A percentile compares a stretch with the other conserved stretches of the same genome.
phyloP scores from a whole-genome alignment of 1,284 basidiomycete species.

The Cutaneotrichosporon sp. region DNA sequence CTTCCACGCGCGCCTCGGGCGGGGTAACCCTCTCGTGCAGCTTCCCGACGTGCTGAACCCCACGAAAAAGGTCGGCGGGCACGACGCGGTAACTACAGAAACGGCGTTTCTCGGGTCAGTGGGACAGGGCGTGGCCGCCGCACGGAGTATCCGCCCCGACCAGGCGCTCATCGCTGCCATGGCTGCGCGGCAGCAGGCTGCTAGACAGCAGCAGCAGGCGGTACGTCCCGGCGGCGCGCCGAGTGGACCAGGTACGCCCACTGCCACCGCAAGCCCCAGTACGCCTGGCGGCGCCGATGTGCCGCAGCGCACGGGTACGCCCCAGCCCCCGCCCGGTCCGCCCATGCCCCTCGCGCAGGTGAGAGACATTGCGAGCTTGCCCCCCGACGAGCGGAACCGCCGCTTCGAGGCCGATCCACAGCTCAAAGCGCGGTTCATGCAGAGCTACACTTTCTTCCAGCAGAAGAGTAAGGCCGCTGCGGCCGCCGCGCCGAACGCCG shows the following conservation, averaged over 20 bases:
- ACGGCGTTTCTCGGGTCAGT: constrained; percentile 11
- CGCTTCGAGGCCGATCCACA: constrained; percentile 1
- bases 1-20: constrained; percentile 21
- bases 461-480: constrained; percentile 1
- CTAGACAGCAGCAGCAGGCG: background rate
- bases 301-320: background rate
- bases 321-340: background rate
- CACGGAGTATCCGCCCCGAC: constrained; percentile 11
- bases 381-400: constrained; percentile 3
- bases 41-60: constrained; percentile 24
- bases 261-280: background rate
- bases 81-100: constrained; percentile 17
- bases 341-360: constrained; percentile 12
- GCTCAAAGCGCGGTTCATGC: constrained; percentile 2
- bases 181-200: constrained; percentile 5
- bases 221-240: background rate
- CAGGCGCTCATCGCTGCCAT: constrained; percentile 11
- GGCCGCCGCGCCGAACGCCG: background rate
- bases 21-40: constrained; percentile 15
- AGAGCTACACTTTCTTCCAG: constrained; percentile 10
- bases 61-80: constrained; percentile 13
- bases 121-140: constrained; percentile 11
- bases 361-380: constrained; percentile 7
- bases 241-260: background rate
- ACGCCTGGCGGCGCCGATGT: background rate